These are phyloP conservation scores for Neurospora sp. DNA, from an alignment of 495 filamentous ascomycete species.

Conservation along the genomic window DNA sequence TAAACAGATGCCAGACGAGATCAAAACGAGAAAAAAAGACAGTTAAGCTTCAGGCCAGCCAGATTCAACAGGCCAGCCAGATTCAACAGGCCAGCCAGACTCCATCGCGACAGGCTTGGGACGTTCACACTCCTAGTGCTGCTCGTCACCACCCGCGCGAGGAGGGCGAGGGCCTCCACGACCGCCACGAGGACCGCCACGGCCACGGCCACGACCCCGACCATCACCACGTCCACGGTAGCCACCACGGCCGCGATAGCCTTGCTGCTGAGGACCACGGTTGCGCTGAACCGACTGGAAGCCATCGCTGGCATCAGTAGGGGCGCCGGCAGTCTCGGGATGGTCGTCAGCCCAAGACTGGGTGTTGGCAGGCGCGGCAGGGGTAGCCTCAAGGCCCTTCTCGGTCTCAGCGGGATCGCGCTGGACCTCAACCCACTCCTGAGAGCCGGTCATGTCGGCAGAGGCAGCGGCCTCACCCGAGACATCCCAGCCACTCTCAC, in stretches of 20 bases:
- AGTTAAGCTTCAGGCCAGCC: not conserved
- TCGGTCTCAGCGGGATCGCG: conserved; percentile 68
- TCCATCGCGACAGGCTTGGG: not conserved
- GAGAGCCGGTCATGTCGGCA: conserved; percentile 44
- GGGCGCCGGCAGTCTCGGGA: conserved; percentile 7
- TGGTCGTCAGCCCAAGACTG: conserved; percentile 18
- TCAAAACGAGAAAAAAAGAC: conserved; percentile 7
- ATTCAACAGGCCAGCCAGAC: not conserved
- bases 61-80: not conserved
- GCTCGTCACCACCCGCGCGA: conserved; percentile 12
- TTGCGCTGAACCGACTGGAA: conserved; percentile 62
- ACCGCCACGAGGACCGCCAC: conserved; percentile 26
- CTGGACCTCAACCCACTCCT: conserved; percentile 61
- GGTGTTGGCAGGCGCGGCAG: conserved; percentile 35
- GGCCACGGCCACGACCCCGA: conserved; percentile 38
- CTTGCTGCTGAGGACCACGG: conserved; percentile 22
- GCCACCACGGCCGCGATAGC: conserved; percentile 37
- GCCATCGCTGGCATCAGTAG: conserved; percentile 40
- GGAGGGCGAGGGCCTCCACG: conserved; percentile 18
- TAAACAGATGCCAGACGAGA: conserved; percentile 13
- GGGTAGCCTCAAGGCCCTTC: conserved; percentile 46
- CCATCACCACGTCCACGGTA: conserved; percentile 45
- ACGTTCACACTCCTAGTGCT: conserved; percentile 5
- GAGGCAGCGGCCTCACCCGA: conserved; percentile 17
- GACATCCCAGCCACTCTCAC: conserved; percentile 59